Base-by-base conservation (phyloP, 805 yeast genomes). In the Candida mattraensis region DNA sequence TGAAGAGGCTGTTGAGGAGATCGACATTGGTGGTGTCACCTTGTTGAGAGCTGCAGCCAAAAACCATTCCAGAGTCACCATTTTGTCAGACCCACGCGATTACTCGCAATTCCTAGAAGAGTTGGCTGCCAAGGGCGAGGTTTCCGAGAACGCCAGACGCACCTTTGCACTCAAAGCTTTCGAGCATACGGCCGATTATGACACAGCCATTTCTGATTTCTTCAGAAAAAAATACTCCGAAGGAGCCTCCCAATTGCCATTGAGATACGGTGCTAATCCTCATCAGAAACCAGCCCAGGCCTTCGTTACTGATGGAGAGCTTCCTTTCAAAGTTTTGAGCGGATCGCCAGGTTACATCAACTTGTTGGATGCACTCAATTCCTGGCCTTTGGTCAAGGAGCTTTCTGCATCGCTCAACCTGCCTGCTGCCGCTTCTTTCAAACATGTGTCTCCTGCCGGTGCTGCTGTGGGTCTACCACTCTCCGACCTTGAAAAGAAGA, bases 231-330 rank as follows among this genome's bases (percentile, higher is more conserved):
- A 87, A 69, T 93, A 93, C 72, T 77, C 95, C 33, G 98, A 91
- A 69, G 84, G 81, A 61, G 70, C 69, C 30, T 76, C 93, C 37
- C 98, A 91, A 76, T 74, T 93, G 65, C 91, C 97, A 18, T 76
- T 93, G 56, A 83, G 99, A 72, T 93, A 93, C 66, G 99, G 99
- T 64, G 96, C 96, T 41, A 93, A 93, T 73, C 99, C 99, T 42
- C 98, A 93, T 67, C 99, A 93, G 74, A 93, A 87, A 68, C 99
- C 99, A 32, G 97, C 99, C 19, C 99, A 93, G 73, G 96, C 98
- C 35, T 93, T 67, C 59, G 95, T 93, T 39, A 63, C 81, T 40
- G 77, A 80, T 50, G 96, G 94, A 54, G 84, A 83, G 49, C 76
- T 93, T 50, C 99, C 99, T 33, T 91, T 93, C 74, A 84, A 84